A percentile compares a stretch with the other conserved stretches of the same genome.
Evolutionary conservation across 202 grass and related monocot genomes (phyloP).

Genomic region (Carex sylvatica): DNA sequence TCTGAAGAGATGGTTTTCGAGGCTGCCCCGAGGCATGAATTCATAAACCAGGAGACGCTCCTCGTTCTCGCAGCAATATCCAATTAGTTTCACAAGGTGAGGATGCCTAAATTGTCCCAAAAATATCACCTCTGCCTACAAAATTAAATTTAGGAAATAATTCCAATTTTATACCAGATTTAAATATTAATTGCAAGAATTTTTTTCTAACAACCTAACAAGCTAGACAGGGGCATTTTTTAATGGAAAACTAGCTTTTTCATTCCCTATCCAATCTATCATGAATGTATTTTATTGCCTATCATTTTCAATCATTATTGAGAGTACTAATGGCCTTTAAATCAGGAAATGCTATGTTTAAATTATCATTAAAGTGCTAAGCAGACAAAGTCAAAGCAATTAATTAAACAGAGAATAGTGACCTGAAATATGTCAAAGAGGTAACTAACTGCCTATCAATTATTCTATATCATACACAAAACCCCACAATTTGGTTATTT

Average conservation of each 20-base stretch:
- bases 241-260: not conserved
- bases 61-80: conserved; percentile 93
- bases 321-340: not conserved
- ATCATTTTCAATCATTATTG: conserved; percentile 13
- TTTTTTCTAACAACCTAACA: not conserved
- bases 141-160: not conserved
- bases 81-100: conserved; percentile 81
- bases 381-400: conserved; percentile 5
- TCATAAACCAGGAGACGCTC: conserved; percentile 95
- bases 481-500: not conserved
- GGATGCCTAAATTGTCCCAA: conserved; percentile 81
- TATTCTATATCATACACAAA: not conserved
- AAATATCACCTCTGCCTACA: conserved; percentile 90
- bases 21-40: conserved; percentile 91
- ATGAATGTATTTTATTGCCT: not conserved
- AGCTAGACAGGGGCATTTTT: not conserved
- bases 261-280: conserved; percentile 9
- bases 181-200: not conserved
- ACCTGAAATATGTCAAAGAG: not conserved
- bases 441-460: conserved; percentile 7
- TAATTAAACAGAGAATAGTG: not conserved
- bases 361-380: not conserved
- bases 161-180: not conserved
- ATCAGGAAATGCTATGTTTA: conserved; percentile 8
- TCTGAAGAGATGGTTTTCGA: conserved; percentile 94